Evolutionary conservation across 1,139 yeast genomes (phyloP), one percentile per base, ranked within the genome.

Genomic region (Zhuliangozyma parablackwelliae): DNA sequence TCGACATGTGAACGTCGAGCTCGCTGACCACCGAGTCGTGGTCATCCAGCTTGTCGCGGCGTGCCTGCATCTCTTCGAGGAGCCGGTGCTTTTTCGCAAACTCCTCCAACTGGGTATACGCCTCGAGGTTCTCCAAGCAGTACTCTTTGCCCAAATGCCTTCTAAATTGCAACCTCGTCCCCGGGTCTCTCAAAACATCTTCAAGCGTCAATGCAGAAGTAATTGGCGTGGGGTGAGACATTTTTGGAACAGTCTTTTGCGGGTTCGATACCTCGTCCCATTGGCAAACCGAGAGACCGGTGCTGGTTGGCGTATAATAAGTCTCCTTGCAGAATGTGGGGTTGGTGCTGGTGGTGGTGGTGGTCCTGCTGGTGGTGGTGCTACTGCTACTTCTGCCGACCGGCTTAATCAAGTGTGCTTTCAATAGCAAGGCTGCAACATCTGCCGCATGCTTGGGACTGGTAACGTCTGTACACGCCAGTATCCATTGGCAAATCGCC

Each of bases 391-490:
- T n/a, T n/a, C 28, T 26, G 8, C 16, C 10, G 11, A 39, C 33
- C 13, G 36, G 24, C 33, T 56, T 59, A 9, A 89, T 62, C 7
- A 85, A 61, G 0, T 72, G 73, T 26, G 67, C 56, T 27, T 61
- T 65, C 16, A 82, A 44, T 45, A 90, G 74, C 28, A 77, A 57
- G n/a, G 71, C 65, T 0, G 83, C 81, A 10, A 90, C 59, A 10
- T 72, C 72, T 0, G 65, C 52, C 0, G 92, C 96, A 44, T 87
- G 95, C 3, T 64, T 61, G 0, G 64, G 56, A 37, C 71, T 68
- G 44, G 81, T 59, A 1, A 82, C 65, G 51, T 87, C 94, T 0
- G 96, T 83, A 53, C 97, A 90, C 46, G 90, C 97, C 75, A 82
- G 71, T 12, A 90, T 51, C 96, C 97, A 92, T 51, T 88, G 96